Evolutionary conservation across 768 basidiomycete genomes (phyloP).

Genomic region (Kwoniella sp.): DNA sequence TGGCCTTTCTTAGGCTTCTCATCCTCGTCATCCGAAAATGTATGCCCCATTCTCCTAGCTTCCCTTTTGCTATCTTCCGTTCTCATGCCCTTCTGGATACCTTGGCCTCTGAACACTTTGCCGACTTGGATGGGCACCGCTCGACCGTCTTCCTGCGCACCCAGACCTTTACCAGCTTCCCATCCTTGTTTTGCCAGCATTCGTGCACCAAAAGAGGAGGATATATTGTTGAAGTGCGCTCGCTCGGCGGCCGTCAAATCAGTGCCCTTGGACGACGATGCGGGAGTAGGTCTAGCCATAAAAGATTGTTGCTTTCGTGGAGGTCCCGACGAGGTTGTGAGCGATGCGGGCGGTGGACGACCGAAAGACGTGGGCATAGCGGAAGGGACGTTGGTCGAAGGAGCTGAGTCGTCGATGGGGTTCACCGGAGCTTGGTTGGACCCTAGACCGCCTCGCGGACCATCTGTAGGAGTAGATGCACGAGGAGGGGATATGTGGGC

Average conservation of each 20-base stretch:
- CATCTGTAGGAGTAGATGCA: background rate
- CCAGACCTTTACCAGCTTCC: conserved; percentile 64
- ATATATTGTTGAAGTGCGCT: conserved; percentile 79
- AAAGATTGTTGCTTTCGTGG: conserved; percentile 33
- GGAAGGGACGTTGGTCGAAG: conserved; percentile 9
- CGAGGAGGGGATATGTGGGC: conserved; percentile 1
- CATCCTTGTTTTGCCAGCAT: conserved; percentile 97
- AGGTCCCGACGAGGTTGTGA: conserved; percentile 16
- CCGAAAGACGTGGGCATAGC: conserved; percentile 32
- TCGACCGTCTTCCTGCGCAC: conserved; percentile 48
- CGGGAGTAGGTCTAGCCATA: conserved; percentile 49
- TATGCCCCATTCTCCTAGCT: conserved; percentile 49
- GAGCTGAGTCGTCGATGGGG: conserved; percentile 29
- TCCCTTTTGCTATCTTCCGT: conserved; percentile 56
- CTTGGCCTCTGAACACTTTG: conserved; percentile 45
- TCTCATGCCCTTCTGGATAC: conserved; percentile 51
- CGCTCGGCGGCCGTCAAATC: conserved; percentile 69
- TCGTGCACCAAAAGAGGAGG: conserved; percentile 76
- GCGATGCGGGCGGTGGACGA: conserved; percentile 25
- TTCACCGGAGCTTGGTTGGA: conserved; percentile 38
- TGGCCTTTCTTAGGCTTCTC: conserved; percentile 38
- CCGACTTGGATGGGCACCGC: conserved; percentile 53
- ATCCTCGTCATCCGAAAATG: conserved; percentile 50
- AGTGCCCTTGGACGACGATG: conserved; percentile 48
- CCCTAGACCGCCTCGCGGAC: conserved; percentile 34